These are phyloP conservation scores for Pythium oligandrum DNA, from an alignment of 352 stramenopile species.

Conservation along the genomic window DNA sequence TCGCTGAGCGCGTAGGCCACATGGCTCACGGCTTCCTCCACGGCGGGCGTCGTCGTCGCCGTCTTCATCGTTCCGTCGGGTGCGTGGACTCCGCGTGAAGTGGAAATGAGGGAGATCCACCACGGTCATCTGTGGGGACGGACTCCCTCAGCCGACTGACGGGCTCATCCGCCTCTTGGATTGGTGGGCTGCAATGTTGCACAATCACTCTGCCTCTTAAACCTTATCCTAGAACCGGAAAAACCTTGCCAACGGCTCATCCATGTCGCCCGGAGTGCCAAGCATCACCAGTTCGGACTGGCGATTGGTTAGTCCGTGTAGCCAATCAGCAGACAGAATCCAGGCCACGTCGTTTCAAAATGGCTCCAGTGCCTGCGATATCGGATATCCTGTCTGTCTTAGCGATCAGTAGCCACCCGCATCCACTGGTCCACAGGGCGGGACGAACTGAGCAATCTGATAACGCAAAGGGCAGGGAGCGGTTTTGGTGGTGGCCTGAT, in stretches of 20 bases:
- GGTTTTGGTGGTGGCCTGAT: no score
- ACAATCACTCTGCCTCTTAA: slow-evolving; percentile 25
- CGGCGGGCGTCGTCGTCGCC: slow-evolving; percentile 27
- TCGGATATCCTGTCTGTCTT: no score
- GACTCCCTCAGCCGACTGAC: no score
- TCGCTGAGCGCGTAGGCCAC: slow-evolving; percentile 76
- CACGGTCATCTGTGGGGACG: no score
- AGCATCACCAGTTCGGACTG: slow-evolving; percentile 19
- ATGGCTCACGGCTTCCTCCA: slow-evolving; percentile 77
- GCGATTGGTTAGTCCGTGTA: slow-evolving; percentile 15
- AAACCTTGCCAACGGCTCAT: neutral
- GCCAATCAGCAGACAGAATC: slow-evolving; percentile 17
- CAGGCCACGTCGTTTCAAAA: slow-evolving; percentile 23
- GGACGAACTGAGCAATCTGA: no score
- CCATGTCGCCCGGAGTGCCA: slow-evolving; percentile 8
- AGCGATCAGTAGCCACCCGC: no score
- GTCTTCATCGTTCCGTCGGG: slow-evolving; percentile 1
- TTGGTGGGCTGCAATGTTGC: slow-evolving; percentile 12
- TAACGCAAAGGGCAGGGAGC: no score
- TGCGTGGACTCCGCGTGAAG: neutral
- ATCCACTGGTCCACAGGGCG: no score
- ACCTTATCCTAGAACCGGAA: neutral
- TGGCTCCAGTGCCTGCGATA: no score
- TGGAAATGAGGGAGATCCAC: neutral
- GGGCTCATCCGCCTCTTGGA: no score